A percentile compares a stretch with the other conserved stretches of the same genome.
Conservation (phyloP, 1,284 basidiomycete genomes). For the Ceratobasidium sp. region DNA sequence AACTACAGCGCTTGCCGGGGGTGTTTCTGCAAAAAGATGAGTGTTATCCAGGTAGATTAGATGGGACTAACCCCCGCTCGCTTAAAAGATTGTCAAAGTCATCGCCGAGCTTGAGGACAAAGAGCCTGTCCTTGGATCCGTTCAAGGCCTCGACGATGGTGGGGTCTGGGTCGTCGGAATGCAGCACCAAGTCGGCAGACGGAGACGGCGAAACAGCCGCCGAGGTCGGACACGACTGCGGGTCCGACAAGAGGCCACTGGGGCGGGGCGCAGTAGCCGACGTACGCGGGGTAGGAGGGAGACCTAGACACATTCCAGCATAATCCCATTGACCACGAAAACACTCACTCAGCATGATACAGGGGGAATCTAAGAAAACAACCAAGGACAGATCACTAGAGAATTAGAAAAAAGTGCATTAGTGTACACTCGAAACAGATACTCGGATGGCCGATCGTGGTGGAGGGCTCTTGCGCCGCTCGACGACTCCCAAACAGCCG, state of each 20-base stretch:
- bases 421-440: slow-evolving; percentile 21
- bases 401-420: slow-evolving; percentile 28
- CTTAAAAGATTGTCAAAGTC: slow-evolving; percentile 76
- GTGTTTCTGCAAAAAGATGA: slow-evolving; percentile 10
- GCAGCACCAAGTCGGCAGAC: slow-evolving; percentile 2
- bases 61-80: slow-evolving; percentile 65
- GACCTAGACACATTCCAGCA: slow-evolving; percentile 8
- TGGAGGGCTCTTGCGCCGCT: slow-evolving; percentile 31
- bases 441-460: not conserved
- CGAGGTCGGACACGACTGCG: slow-evolving; percentile 18
- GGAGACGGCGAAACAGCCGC: slow-evolving; percentile 20
- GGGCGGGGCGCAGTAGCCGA: slow-evolving; percentile 23
- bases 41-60: slow-evolving; percentile 18
- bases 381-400: not conserved
- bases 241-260: not conserved
- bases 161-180: slow-evolving; percentile 62
- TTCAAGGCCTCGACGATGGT: slow-evolving; percentile 82
- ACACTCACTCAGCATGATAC: slow-evolving; percentile 6
- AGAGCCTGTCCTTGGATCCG: slow-evolving; percentile 78
- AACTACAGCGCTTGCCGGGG: slow-evolving; percentile 52
- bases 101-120: slow-evolving; percentile 82
- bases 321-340: not conserved
- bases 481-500: slow-evolving; percentile 6
- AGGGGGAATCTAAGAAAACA: not conserved
- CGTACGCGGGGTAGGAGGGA: slow-evolving; percentile 15